phyloP scores from a whole-genome alignment of 805 yeast species.

The Dipodascus geniculatus region DNA sequence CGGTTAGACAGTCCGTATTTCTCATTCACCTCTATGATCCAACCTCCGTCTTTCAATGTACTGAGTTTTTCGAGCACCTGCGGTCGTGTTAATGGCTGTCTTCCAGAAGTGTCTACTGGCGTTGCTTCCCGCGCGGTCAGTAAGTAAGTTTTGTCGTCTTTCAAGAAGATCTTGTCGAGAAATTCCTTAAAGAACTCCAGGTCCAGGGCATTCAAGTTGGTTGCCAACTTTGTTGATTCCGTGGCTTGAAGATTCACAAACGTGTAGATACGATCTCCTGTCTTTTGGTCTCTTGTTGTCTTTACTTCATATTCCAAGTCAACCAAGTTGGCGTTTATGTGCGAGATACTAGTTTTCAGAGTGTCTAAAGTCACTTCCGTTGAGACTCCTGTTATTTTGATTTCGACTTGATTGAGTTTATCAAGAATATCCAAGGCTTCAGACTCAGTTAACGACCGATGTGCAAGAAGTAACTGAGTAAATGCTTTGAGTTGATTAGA shows the following conservation, averaged over 20 bases:
- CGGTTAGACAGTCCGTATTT: background rate
- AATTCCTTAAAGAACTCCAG: slow-evolving; percentile 37
- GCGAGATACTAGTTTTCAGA: slow-evolving; percentile 11
- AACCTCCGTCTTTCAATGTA: slow-evolving; percentile 35
- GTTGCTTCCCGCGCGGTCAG: background rate
- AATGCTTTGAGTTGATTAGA: slow-evolving; percentile 4
- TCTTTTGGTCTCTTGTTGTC: slow-evolving; percentile 28
- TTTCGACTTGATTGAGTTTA: background rate
- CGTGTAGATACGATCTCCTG: slow-evolving; percentile 25
- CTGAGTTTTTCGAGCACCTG: slow-evolving; percentile 1
- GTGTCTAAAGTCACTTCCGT: slow-evolving; percentile 1
- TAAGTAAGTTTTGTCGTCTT: slow-evolving; percentile 8
- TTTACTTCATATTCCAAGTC: slow-evolving; percentile 34
- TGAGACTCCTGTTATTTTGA: background rate
- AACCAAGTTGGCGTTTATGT: slow-evolving; percentile 23
- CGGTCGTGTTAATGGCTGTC: slow-evolving; percentile 2
- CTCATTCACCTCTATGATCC: slow-evolving; percentile 31
- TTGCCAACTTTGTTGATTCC: slow-evolving; percentile 28
- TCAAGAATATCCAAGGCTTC: slow-evolving; percentile 5
- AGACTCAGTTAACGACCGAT: slow-evolving; percentile 4
- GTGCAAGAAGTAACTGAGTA: slow-evolving; percentile 6
- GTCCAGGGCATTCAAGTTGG: slow-evolving; percentile 27
- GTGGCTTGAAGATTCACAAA: slow-evolving; percentile 33
- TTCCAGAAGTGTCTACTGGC: slow-evolving; percentile 1
- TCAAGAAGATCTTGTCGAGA: slow-evolving; percentile 30